Evolutionary conservation across 352 stramenopile genomes (phyloP).

Genomic region (Thraustochytrium striatum): DNA sequence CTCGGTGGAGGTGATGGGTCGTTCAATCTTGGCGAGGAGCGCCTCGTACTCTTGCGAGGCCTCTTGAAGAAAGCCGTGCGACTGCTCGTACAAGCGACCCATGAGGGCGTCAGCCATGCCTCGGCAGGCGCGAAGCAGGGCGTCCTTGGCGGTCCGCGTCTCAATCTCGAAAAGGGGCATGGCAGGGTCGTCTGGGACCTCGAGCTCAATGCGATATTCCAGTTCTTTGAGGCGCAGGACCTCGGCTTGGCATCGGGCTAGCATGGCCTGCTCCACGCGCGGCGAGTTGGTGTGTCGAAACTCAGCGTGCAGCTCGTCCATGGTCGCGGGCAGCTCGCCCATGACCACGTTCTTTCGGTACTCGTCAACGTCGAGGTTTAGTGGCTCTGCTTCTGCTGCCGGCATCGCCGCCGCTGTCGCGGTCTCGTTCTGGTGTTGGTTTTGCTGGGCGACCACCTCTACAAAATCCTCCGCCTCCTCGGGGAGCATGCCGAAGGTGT

Average conservation of each 20-base stretch:
- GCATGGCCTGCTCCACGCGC: constrained; percentile 4
- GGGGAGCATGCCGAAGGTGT: too few species aligned
- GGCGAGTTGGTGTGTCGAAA: neutral
- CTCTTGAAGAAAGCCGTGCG: neutral
- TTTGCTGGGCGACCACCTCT: too few species aligned
- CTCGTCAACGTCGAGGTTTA: too few species aligned
- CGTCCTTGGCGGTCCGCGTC: neutral
- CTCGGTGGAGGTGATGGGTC: neutral
- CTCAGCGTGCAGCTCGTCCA: neutral
- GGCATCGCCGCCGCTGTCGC: too few species aligned
- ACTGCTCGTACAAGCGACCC: neutral
- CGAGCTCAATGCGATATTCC: neutral
- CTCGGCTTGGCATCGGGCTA: neutral
- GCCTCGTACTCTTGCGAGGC: constrained; percentile 7
- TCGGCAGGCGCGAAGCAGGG: neutral
- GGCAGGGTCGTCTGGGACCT: neutral
- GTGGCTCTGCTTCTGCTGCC: too few species aligned
- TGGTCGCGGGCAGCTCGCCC: too few species aligned
- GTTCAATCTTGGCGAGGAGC: neutral
- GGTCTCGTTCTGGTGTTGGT: too few species aligned
- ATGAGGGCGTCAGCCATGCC: neutral
- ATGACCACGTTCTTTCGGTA: too few species aligned
- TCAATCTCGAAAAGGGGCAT: constrained; percentile 39
- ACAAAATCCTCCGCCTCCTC: too few species aligned
- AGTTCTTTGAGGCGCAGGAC: neutral